Conservation (phyloP, 148 eudicot genomes). For the Diospyros lotus region DNA sequence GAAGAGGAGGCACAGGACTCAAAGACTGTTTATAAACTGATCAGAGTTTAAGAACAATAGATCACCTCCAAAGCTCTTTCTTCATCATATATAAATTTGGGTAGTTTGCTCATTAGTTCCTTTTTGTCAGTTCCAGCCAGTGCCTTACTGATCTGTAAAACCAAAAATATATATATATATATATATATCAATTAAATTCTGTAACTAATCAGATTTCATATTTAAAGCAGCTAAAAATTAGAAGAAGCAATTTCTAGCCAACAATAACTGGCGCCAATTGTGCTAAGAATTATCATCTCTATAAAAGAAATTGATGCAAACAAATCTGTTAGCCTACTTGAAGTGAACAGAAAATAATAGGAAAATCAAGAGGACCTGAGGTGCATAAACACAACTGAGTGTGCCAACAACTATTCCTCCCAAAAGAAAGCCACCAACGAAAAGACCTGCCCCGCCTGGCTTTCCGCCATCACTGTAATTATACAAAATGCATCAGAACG, state of each 20-base stretch:
- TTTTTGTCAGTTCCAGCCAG: constrained; percentile 75
- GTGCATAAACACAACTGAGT: constrained; percentile 75
- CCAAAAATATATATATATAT: constrained; percentile 9
- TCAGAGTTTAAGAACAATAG: constrained; percentile 1
- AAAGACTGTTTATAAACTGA: not conserved
- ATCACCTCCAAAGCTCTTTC: constrained; percentile 87
- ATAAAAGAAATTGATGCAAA: not conserved
- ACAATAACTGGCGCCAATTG: too few relatives aligned
- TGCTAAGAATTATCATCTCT: not conserved
- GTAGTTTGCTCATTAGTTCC: constrained; percentile 74
- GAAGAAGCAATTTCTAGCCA: too few relatives aligned
- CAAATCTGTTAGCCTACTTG: not conserved
- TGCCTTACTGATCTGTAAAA: constrained; percentile 71
- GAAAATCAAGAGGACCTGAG: constrained; percentile 51
- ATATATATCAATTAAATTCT: not conserved
- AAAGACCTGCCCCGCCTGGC: constrained; percentile 47
- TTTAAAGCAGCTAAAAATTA: not conserved
- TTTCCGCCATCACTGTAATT: constrained; percentile 60
- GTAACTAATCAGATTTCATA: not conserved
- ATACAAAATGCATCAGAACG: constrained; percentile 9
- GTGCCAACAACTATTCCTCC: constrained; percentile 87
- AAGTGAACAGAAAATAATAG: not conserved
- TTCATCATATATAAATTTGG: constrained; percentile 81
- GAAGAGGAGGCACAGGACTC: not conserved
- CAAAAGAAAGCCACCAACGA: constrained; percentile 75